phyloP scores from a whole-genome alignment of 345 rosid species.

The Aegle marmelos region DNA sequence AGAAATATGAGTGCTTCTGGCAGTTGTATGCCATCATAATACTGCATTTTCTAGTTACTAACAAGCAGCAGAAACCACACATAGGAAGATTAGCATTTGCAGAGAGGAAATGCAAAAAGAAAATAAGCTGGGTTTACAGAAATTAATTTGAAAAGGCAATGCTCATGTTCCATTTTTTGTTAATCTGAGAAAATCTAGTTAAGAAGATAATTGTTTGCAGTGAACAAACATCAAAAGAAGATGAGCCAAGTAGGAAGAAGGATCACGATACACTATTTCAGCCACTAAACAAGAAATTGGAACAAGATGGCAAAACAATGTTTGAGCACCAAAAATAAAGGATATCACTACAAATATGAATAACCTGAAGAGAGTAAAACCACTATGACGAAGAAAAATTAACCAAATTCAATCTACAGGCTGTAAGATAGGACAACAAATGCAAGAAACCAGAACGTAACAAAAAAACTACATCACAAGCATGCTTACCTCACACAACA shows the following conservation, averaged over 20 bases:
- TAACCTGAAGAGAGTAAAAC: neutral
- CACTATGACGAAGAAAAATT: neutral
- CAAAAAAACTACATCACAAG: neutral
- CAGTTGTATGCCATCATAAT: neutral
- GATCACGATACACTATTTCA: neutral
- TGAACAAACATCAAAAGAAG: neutral
- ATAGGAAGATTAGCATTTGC: neutral
- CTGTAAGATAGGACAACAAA: neutral
- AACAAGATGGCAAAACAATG: neutral
- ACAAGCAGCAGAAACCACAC: neutral
- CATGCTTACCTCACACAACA: neutral
- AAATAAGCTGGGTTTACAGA: neutral
- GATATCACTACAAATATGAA: neutral
- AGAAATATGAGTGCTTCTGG: neutral
- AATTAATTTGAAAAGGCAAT: neutral
- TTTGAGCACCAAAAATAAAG: neutral
- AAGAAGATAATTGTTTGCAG: neutral
- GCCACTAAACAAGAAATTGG: neutral
- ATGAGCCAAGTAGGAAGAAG: neutral
- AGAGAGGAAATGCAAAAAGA: neutral
- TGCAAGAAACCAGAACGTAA: neutral
- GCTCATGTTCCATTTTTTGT: neutral
- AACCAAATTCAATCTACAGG: neutral
- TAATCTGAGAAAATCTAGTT: neutral
- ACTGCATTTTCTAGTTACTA: neutral